Conservation (phyloP, 768 basidiomycete genomes). For the Termitomyces sp. region DNA sequence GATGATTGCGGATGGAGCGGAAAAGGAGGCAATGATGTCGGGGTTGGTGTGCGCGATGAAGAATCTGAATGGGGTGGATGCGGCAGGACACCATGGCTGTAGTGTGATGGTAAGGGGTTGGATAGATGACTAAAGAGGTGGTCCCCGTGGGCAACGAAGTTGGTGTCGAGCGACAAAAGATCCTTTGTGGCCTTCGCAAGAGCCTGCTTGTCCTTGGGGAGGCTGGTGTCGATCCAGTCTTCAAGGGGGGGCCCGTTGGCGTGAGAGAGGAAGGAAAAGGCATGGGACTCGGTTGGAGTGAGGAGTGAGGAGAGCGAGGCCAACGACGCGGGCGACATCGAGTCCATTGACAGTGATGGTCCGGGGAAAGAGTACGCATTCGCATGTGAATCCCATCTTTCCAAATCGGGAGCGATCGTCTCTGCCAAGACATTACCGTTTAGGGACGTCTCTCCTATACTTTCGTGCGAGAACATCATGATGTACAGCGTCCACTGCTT, state of each 20-base stretch:
- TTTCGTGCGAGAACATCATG: neutral
- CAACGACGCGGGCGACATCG: slow-evolving; percentile 14
- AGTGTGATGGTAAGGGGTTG: slow-evolving; percentile 9
- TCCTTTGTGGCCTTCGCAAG: slow-evolving; percentile 79
- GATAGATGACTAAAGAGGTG: slow-evolving; percentile 3
- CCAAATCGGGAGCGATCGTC: slow-evolving; percentile 11
- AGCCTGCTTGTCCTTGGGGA: slow-evolving; percentile 52
- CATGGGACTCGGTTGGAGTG: slow-evolving; percentile 59
- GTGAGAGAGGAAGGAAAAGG: slow-evolving; percentile 60
- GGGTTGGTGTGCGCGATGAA: slow-evolving; percentile 19
- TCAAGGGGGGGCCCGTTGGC: slow-evolving; percentile 39
- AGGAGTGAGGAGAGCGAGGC: slow-evolving; percentile 39
- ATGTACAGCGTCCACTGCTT: neutral
- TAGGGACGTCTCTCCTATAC: neutral
- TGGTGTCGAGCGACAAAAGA: slow-evolving; percentile 65
- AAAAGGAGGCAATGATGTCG: slow-evolving; percentile 15
- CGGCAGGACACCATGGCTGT: slow-evolving; percentile 3
- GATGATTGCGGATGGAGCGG: slow-evolving; percentile 8
- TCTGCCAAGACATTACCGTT: slow-evolving; percentile 1
- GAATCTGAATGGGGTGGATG: slow-evolving; percentile 14
- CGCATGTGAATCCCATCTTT: slow-evolving; percentile 14
- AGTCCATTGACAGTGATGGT: slow-evolving; percentile 13
- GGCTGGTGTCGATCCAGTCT: slow-evolving; percentile 40
- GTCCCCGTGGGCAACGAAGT: slow-evolving; percentile 4
- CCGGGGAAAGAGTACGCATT: slow-evolving; percentile 2